These are phyloP conservation scores for Jimgerdemannia flammicorona DNA, from an alignment of 192 early-diverging fungal species.

Conservation along the genomic window DNA sequence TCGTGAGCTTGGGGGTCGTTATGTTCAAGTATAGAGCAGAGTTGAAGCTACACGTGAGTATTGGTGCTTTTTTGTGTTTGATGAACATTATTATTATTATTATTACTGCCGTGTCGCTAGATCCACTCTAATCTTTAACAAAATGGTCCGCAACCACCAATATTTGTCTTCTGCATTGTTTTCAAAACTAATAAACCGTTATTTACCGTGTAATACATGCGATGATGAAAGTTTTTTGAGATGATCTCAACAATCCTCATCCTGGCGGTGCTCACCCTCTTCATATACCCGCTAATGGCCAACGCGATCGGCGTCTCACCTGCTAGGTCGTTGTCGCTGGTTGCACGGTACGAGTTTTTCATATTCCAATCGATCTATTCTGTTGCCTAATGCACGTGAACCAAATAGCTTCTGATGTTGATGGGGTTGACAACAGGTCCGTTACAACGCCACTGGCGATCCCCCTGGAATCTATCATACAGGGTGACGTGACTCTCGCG, in stretches of 20 bases:
- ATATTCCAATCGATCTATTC: neutral
- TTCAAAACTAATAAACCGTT: neutral
- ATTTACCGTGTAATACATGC: neutral
- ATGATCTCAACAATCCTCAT: slow-evolving; percentile 8
- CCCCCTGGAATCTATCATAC: slow-evolving; percentile 8
- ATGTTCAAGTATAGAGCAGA: slow-evolving; percentile 8
- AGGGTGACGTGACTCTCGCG: slow-evolving; percentile 11
- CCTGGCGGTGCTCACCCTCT: slow-evolving; percentile 14
- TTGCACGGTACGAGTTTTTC: slow-evolving; percentile 3
- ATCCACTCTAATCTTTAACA: neutral
- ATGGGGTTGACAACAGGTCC: neutral
- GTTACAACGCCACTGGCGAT: slow-evolving; percentile 27
- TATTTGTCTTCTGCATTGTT: neutral
- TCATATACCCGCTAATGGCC: slow-evolving; percentile 17
- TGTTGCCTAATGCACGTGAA: neutral
- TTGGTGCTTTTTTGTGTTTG: neutral
- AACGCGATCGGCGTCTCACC: slow-evolving; percentile 6
- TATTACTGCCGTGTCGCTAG: neutral
- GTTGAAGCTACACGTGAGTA: slow-evolving; percentile 6
- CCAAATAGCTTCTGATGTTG: neutral
- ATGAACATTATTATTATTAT: neutral
- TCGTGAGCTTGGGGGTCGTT: slow-evolving; percentile 14
- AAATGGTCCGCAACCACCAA: neutral
- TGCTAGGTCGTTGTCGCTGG: slow-evolving; percentile 1
- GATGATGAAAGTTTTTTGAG: slow-evolving; percentile 1